Base-by-base conservation (phyloP, 2,329 filamentous ascomycete species). In the Paecilomyces niveus region DNA sequence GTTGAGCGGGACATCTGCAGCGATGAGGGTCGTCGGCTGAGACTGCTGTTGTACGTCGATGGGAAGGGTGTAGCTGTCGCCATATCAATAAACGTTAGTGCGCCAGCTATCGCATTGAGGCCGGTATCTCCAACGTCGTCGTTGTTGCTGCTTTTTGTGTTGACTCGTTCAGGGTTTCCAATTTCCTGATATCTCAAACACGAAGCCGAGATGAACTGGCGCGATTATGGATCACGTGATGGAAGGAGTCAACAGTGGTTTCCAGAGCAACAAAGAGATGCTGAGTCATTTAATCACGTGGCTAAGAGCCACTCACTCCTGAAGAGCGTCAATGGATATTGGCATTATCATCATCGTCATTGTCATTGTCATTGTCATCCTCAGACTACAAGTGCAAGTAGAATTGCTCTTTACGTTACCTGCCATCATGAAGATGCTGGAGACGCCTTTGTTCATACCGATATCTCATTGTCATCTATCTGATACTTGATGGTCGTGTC, bases 1-100 rank as follows among this genome's bases (percentile, higher is more conserved):
- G 73, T 65, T 62, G 70, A 66, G 66, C 72, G 70, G 63, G 71
- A 69, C 67, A 72, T 71, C 59, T 72, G 70, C 64, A 72, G 74
- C 58, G 67, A 62, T n/a, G 68, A 67, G 39, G 67, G 63, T 60
- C 69, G 72, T 62, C 70, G 71, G 60, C 70, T 69, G 45, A 71
- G 66, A 60, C 66, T 69, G 65, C 65, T 68, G 57, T 66, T 67
- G 68, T 75, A 71, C 57, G 70, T 66, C 54, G 73, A 67, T 54
- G 71, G 70, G 51, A 72, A 64, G 32, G 73, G 74, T 59, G 72
- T 72, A 67, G 63, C 61, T 35, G 63, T 58, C 58, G 67, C 64
- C 68, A 70, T 70, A 59, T 56, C 60, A 59, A 53, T 53, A 31
- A 33, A 35, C 35, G 21, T 24, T 53, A 49, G 59, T 57, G 64